phyloP scores from a whole-genome alignment of 495 filamentous ascomycete species.

The Lentithecium fluviatile region DNA sequence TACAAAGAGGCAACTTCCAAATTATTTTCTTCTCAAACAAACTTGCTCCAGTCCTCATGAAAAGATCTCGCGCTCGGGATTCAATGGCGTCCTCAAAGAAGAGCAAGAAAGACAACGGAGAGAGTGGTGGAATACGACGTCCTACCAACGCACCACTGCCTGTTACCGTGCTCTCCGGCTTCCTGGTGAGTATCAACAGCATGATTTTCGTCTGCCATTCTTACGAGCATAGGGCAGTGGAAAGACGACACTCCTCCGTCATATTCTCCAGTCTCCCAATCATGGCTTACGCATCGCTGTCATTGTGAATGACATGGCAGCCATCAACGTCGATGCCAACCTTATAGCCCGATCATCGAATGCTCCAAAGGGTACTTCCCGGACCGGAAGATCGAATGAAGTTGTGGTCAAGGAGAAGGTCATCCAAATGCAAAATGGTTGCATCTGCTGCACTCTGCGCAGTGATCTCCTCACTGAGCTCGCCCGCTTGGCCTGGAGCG shows the following conservation, averaged over 20 bases:
- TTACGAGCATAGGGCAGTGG: conserved; percentile 48
- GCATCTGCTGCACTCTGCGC: conserved; percentile 61
- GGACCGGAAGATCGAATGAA: neutral
- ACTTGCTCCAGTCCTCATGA: no score
- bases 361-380: conserved; percentile 48
- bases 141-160: neutral
- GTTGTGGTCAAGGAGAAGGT: conserved; percentile 45
- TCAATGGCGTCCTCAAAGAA: no score
- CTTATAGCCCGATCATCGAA: conserved; percentile 52
- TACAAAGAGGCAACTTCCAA: no score
- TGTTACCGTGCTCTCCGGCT: neutral
- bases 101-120: no score
- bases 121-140: no score
- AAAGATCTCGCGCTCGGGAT: no score
- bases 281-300: conserved; percentile 57
- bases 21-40: no score
- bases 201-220: neutral
- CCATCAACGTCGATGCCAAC: conserved; percentile 57
- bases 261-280: conserved; percentile 51
- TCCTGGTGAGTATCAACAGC: neutral
- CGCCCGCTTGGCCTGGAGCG: conserved; percentile 44
- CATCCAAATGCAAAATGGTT: conserved; percentile 62
- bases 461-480: conserved; percentile 58
- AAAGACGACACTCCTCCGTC: conserved; percentile 58
- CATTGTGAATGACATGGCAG: conserved; percentile 60